Base-by-base conservation (phyloP, 2,329 filamentous ascomycete genomes). In the Colletotrichum sp. region DNA sequence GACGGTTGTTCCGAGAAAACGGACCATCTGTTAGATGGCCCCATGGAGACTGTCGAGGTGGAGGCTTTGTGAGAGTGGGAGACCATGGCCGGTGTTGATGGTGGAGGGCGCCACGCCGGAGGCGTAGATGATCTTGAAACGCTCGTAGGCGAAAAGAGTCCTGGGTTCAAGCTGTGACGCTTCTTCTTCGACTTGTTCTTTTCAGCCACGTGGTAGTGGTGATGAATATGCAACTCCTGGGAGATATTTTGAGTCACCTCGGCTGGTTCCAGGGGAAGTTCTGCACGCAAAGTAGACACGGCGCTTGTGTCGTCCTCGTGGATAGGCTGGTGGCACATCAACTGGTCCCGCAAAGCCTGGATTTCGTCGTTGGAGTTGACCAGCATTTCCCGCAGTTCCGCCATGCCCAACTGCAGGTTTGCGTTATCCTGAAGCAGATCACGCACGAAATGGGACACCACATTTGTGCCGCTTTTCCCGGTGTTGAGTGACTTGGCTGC, bases 391-490 rank as follows among this genome's bases (percentile, higher is more conserved):
- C 96, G 91, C 64, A 99, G 87, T 86, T 99, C 97, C 69, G 96
- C 92, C 76, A 99, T 98, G 18, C 96, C 96, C 78, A 97, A 90
- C 83, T 99, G 97, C 60, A 99, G 87, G 80, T 95, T 98, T 12
- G 96, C 95, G 82, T 99, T 99, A 84, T 99, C 97, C 81, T 98
- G 94, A 21, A 99, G 88, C 72, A 99, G 95, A 83, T 99, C 97
- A 79, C 96, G 95, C 72, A 99, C 97, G 80, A 99, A 99, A 82
- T 98, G 95, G 24, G 95, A 96, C n/a, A 99, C 95, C 49, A 98
- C 95, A 74, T 89, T 93, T 77, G 89, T 92, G 12, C 91, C 89
- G 72, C 87, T 88, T 79, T 91, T 90, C 34, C 90, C 89, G 5
- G 90, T 89, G 5, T 89, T 89, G 55, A 94, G 86, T 4, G 92